A percentile compares a stretch with the other conserved stretches of the same genome.
Evolutionary conservation across 2,329 filamentous ascomycete species (phyloP).

Genomic region (Incumbomyces lentus): DNA sequence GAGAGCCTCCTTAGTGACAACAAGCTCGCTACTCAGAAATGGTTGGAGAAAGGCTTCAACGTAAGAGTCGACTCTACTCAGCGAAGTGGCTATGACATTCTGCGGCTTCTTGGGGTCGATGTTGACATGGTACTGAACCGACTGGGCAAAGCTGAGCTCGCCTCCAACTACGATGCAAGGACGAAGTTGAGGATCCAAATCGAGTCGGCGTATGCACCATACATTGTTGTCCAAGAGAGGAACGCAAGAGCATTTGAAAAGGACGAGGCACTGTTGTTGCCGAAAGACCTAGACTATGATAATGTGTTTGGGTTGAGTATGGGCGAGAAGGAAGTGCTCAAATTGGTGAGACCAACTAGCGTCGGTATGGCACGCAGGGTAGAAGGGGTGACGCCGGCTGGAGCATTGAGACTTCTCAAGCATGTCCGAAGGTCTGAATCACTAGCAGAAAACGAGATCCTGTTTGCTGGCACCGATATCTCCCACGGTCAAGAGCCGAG

Average conservation of each 20-base stretch:
- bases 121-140: constrained; percentile 30
- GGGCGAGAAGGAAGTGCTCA: constrained; percentile 65
- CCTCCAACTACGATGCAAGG: constrained; percentile 41
- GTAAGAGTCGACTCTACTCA: constrained; percentile 55
- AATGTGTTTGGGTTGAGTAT: constrained; percentile 62
- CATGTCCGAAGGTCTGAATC: constrained; percentile 26
- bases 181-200: constrained; percentile 64
- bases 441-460: background rate
- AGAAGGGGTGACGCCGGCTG: constrained; percentile 55
- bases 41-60: constrained; percentile 60
- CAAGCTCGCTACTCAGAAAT: constrained; percentile 50
- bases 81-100: constrained; percentile 67
- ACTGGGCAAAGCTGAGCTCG: constrained; percentile 5
- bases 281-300: constrained; percentile 66
- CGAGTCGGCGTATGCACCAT: constrained; percentile 78
- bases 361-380: constrained; percentile 80
- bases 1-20: constrained; percentile 49
- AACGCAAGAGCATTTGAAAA: constrained; percentile 57
- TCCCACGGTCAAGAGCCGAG: constrained; percentile 4
- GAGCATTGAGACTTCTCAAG: constrained; percentile 34
- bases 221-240: constrained; percentile 61
- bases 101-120: constrained; percentile 55
- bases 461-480: constrained; percentile 2
- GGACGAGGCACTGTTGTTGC: constrained; percentile 67
- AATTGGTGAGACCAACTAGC: constrained; percentile 64